Evolutionary conservation across 2,329 filamentous ascomycete genomes (phyloP), one percentile per base, ranked within the genome.

Genomic region (Paecilomyces sp.): DNA sequence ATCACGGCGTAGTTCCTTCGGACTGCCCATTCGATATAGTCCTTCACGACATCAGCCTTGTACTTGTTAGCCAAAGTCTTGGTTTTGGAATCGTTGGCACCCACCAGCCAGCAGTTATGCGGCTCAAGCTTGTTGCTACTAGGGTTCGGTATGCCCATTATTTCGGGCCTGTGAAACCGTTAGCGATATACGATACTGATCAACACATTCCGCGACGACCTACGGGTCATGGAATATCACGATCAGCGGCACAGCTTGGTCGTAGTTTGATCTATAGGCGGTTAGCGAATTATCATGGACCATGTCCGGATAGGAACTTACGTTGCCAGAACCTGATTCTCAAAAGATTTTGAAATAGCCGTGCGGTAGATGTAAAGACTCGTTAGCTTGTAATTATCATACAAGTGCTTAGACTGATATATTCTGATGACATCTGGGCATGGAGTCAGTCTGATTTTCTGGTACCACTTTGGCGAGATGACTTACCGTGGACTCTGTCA

Each of bases 171-270:
- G 61, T 36, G 59, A n/a, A 51, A 58, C 62, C 58, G 57, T 57
- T 58, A 63, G 62, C 56, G 61, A 62, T 54, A n/a, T 25, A 28
- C 54, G 41, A 22, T 28, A 9, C 53, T 41, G 31, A 25, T n/a
- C 41, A 50, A 25, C 11, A 15, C 18, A 55, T 6, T n/a, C n/a
- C 18, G 36, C 18, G 13, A 30, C 53, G 33, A 81, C 88, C 81
- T 75, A 91, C 82, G 93, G 91, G 69, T 97, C 93, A 72, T 99
- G 94, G 59, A 99, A 88, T 55, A 97, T 88, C 11, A 99, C 79
- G 12, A 99, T 71, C 3, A 97, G 80, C 57, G 86, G 90, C 59
- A 83, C 84, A 18, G 84, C 82, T 36, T 83, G 77, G 60, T 85
- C 80, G 57, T 94, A 85, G 53, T 87, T 83, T 1, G 54, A 54